phyloP scores from a whole-genome alignment of 257 asterid genomes.

The Solanum etuberosum region DNA sequence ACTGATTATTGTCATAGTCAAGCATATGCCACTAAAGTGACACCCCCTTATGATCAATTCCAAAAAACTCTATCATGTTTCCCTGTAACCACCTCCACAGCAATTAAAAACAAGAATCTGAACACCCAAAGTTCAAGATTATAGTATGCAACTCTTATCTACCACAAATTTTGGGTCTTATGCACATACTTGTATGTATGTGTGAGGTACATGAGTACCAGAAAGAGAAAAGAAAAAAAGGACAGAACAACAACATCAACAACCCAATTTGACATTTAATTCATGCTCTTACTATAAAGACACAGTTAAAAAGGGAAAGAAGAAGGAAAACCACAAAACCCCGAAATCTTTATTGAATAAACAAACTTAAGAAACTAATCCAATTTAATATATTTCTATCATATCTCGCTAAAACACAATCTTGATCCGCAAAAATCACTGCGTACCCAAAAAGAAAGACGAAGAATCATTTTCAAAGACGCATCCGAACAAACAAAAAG shows the following conservation, averaged over 20 bases:
- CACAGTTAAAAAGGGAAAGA: neutral
- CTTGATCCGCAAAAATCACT: neutral
- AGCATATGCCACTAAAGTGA: neutral
- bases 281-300: neutral
- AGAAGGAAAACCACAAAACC: neutral
- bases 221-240: neutral
- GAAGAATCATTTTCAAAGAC: neutral
- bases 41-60: neutral
- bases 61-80: neutral
- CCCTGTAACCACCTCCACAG: neutral
- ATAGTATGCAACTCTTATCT: neutral
- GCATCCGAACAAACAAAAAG: neutral
- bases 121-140: neutral
- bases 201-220: neutral
- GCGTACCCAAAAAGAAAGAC: neutral
- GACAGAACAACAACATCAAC: neutral
- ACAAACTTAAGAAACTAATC: neutral
- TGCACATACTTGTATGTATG: neutral
- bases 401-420: neutral
- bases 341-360: neutral
- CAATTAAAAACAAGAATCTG: neutral
- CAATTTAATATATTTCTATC: neutral
- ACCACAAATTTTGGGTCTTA: neutral
- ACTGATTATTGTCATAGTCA: neutral
- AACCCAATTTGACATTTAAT: neutral